Conservation (phyloP, 2,329 filamentous ascomycete genomes). For the Cercospora janseana region DNA sequence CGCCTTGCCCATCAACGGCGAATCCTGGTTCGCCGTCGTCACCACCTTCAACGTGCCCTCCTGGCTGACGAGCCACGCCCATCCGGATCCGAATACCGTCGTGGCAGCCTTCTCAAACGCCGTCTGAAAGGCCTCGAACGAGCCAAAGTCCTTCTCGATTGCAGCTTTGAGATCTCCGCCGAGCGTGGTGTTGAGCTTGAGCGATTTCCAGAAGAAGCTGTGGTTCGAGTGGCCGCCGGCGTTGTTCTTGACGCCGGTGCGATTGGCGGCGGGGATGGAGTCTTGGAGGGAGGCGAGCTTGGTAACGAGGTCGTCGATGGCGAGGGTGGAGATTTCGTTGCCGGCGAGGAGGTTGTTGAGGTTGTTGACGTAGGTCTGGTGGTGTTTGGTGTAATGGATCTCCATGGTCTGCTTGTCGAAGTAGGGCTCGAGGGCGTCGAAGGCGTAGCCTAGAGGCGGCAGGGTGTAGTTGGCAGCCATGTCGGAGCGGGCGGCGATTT, state of each 20-base stretch:
- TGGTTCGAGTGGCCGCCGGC: slow-evolving; percentile 93
- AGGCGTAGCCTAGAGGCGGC: slow-evolving; percentile 33
- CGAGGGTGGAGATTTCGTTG: slow-evolving; percentile 53
- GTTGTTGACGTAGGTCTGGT: slow-evolving; percentile 74
- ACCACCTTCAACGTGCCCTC: slow-evolving; percentile 65
- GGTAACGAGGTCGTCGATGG: slow-evolving; percentile 46
- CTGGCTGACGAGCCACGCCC: slow-evolving; percentile 77
- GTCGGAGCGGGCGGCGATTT: slow-evolving; percentile 17
- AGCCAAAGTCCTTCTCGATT: slow-evolving; percentile 67
- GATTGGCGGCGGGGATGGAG: slow-evolving; percentile 62
- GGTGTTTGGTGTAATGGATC: slow-evolving; percentile 75
- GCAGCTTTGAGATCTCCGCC: slow-evolving; percentile 59
- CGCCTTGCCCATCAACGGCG: slow-evolving; percentile 40
- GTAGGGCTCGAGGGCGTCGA: slow-evolving; percentile 67
- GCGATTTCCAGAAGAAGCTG: slow-evolving; percentile 84
- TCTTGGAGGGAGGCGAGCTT: slow-evolving; percentile 55
- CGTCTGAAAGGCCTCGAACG: slow-evolving; percentile 63
- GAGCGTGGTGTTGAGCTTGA: slow-evolving; percentile 60
- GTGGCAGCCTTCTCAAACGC: slow-evolving; percentile 65
- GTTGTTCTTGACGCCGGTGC: slow-evolving; percentile 76
- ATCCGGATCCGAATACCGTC: slow-evolving; percentile 77
- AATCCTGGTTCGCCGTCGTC: slow-evolving; percentile 85
- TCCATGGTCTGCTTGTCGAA: slow-evolving; percentile 80
- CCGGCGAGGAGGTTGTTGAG: slow-evolving; percentile 66
- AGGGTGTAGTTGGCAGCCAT: slow-evolving; percentile 32